Percentiles rank a stretch among this genome's conserved stretches.
Evolutionary conservation across 2,329 filamentous ascomycete genomes (phyloP).

Genomic region (Colletotrichum sp.): DNA sequence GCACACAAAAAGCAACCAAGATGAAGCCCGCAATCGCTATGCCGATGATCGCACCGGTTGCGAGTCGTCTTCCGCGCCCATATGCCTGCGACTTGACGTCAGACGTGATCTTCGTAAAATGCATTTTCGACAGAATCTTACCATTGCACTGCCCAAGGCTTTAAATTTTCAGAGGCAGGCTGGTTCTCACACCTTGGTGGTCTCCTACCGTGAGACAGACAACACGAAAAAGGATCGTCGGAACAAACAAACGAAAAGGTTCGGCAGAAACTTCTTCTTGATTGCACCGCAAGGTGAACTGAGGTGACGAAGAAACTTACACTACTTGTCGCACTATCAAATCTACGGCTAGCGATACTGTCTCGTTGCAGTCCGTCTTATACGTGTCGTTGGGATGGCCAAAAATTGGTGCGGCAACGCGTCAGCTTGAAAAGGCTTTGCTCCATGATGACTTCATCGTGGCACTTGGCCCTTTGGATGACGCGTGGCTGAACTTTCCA

Average conservation of each 20-base stretch:
- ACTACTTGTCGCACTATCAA: not conserved
- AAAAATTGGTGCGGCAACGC: not conserved
- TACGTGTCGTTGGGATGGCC: constrained; percentile 8
- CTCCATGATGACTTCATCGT: constrained; percentile 14
- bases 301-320: not conserved
- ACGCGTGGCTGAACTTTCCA: constrained; percentile 2
- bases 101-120: not conserved
- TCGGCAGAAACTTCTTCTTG: not conserved
- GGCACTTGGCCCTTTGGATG: not conserved
- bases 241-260: not conserved
- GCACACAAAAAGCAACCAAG: constrained; percentile 3
- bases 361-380: not conserved
- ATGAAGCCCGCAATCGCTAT: constrained; percentile 20
- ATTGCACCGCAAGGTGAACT: not conserved
- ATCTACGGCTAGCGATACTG: not conserved
- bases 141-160: not conserved
- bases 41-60: constrained; percentile 20
- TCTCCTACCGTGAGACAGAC: not conserved
- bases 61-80: constrained; percentile 19
- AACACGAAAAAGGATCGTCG: not conserved
- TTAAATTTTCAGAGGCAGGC: not conserved
- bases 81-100: not conserved
- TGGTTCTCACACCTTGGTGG: not conserved
- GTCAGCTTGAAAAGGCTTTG: not conserved
- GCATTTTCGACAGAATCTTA: not conserved